Base-by-base conservation (phyloP, 768 basidiomycete species). In the Phallus indusiatus region DNA sequence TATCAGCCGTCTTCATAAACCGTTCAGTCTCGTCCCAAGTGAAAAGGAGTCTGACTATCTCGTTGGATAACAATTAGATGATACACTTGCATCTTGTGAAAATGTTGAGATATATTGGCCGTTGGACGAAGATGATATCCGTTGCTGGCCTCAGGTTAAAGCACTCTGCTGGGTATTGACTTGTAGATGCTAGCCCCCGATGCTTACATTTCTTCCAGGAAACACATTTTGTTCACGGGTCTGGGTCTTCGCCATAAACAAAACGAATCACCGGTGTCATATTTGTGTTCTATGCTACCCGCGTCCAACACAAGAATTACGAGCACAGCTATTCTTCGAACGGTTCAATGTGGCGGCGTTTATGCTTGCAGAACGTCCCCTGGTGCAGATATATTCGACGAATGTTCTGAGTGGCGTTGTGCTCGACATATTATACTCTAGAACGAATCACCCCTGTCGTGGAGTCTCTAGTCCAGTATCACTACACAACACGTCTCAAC, bases 311-410 rank as follows among this genome's bases (percentile, higher is more conserved):
- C 81, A 86, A 69, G 89, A 94, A 68, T 78, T 78, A 48, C 79
- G 87, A 65, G 87, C 85, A 65, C 90, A 88, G 66, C 78, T 90
- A 42, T 90, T 94, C 72, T 96, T 96, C 65, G 94, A 95, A 68
- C 86, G 89, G 22, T 90, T 94, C 80, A 94, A 94, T 67, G 86
- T 88, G 24, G 86, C 94, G 9, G 89, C 84, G 16, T 82, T 94
- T 63, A 80, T 81, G 56, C 77, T 94, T 64, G 75, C 93, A 53
- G 87, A 94, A 59, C 88, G 91, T 0, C 86, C 93, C 20, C 80
- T 93, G 70, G 81, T 89, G 9, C 89, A 93, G 64, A 73, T 94
- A 48, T 94, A 90, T 70, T 83, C 91, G 20, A 81, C 81, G 16
- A 86, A 85, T 63, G 77, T 77, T 57, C 76, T 89, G 60, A 81